Conservation (phyloP, 2,329 filamentous ascomycete species). For the Fusarium torreyae region DNA sequence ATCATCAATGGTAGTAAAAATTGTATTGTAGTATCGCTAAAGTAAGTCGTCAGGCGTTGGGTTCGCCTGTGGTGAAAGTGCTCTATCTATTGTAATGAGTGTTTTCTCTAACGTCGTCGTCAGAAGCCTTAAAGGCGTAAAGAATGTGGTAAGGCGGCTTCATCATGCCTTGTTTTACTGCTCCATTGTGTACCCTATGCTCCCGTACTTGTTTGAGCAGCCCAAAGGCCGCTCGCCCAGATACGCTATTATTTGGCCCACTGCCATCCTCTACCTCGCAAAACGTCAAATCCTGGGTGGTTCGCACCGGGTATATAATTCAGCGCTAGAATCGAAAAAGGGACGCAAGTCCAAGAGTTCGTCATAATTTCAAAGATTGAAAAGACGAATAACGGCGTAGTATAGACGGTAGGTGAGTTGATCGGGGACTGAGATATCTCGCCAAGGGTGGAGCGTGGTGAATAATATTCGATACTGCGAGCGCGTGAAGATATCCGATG, state of each 20-base stretch:
- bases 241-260: constrained; percentile 37
- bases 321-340: constrained; percentile 45
- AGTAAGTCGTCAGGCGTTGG: constrained; percentile 37
- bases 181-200: constrained; percentile 3
- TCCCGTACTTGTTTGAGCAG: constrained; percentile 7
- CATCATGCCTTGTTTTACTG: constrained; percentile 11
- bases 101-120: constrained; percentile 39
- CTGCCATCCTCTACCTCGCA: constrained; percentile 35
- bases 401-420: constrained; percentile 10
- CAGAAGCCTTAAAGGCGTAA: constrained; percentile 35
- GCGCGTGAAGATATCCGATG: constrained; percentile 29
- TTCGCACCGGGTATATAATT: constrained; percentile 51
- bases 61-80: constrained; percentile 32
- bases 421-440: constrained; percentile 14
- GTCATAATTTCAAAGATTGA: constrained; percentile 30
- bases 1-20: constrained; percentile 27
- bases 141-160: constrained; percentile 30
- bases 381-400: constrained; percentile 13
- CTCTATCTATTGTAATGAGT: constrained; percentile 44
- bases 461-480: constrained; percentile 16
- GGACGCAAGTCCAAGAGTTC: constrained; percentile 30
- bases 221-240: constrained; percentile 7
- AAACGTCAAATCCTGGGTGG: constrained; percentile 37
- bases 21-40: constrained; percentile 38
- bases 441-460: constrained; percentile 9